Evolutionary conservation across 2,329 filamentous ascomycete species (phyloP).

Genomic region (Xylariaceae sp.): DNA sequence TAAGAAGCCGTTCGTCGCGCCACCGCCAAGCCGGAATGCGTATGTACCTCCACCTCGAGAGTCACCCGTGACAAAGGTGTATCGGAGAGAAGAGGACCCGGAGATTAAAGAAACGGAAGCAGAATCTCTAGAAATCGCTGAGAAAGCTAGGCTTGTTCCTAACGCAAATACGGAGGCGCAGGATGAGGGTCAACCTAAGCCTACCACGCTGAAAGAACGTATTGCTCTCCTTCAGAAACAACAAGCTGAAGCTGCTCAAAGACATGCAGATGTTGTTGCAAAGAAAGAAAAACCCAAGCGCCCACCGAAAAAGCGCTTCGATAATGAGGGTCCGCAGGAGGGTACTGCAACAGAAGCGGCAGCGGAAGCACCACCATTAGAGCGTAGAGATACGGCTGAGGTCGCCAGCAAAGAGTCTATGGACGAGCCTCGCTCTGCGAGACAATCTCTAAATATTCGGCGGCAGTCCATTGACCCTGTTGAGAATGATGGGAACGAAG

Average conservation of each 20-base stretch:
- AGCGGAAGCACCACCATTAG: slow-evolving; percentile 46
- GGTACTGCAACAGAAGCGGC: slow-evolving; percentile 42
- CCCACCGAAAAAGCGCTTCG: slow-evolving; percentile 68
- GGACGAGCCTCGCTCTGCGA: slow-evolving; percentile 53
- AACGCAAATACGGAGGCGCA: slow-evolving; percentile 52
- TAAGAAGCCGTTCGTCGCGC: slow-evolving; percentile 96
- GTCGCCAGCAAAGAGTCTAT: slow-evolving; percentile 55
- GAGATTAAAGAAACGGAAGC: slow-evolving; percentile 69
- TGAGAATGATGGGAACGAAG: slow-evolving; percentile 66
- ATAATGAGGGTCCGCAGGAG: slow-evolving; percentile 50
- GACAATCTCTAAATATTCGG: slow-evolving; percentile 51
- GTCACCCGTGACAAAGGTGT: slow-evolving; percentile 73
- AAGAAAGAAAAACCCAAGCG: slow-evolving; percentile 91
- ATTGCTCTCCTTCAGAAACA: slow-evolving; percentile 94
- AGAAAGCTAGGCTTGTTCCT: slow-evolving; percentile 67
- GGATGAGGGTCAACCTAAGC: slow-evolving; percentile 84
- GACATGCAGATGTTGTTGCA: slow-evolving; percentile 76
- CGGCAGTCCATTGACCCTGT: slow-evolving; percentile 58
- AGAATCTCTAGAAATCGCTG: slow-evolving; percentile 69
- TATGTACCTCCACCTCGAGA: slow-evolving; percentile 82
- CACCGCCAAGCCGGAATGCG: slow-evolving; percentile 89
- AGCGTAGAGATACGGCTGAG: slow-evolving; percentile 57
- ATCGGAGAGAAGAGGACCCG: slow-evolving; percentile 87
- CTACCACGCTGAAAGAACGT: slow-evolving; percentile 90
- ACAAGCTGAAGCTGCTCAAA: slow-evolving; percentile 84